Conservation (phyloP, 371 early-diverging fungal genomes). For the Rhizopus microsporus region DNA sequence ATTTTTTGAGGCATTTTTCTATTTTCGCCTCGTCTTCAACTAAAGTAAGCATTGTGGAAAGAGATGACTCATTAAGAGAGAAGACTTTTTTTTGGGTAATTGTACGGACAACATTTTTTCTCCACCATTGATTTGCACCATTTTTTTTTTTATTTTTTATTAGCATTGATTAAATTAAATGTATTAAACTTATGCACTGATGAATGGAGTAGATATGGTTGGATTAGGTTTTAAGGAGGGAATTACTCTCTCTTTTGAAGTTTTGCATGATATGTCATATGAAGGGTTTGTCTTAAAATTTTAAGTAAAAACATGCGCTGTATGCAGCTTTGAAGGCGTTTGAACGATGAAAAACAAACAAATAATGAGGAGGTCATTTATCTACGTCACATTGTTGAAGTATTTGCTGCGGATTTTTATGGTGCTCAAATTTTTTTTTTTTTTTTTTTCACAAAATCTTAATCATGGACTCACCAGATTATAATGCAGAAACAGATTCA, state of each 20-base stretch:
- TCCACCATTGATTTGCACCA: not conserved
- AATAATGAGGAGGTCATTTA: slow-evolving; percentile 2
- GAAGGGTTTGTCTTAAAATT: too few species aligned
- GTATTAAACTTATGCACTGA: slow-evolving; percentile 3
- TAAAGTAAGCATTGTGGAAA: slow-evolving; percentile 8
- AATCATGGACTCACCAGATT: slow-evolving; percentile 1
- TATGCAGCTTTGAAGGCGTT: slow-evolving; percentile 3
- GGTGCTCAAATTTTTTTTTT: too few species aligned
- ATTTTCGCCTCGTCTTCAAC: slow-evolving; percentile 1
- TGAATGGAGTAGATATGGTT: not conserved
- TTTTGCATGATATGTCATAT: too few species aligned
- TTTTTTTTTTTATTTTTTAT: slow-evolving; percentile 1
- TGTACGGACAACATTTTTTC: slow-evolving; percentile 4
- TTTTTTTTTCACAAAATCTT: too few species aligned
- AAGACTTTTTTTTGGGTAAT: slow-evolving; percentile 1
- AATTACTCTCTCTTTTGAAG: slow-evolving; percentile 2
- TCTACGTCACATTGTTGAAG: not conserved
- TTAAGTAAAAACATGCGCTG: slow-evolving; percentile 3
- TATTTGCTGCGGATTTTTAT: too few species aligned
- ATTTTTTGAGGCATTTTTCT: not conserved
- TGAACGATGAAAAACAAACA: slow-evolving; percentile 2
- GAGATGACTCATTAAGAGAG: too few species aligned
- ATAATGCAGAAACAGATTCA: slow-evolving; percentile 4
- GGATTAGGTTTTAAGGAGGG: slow-evolving; percentile 1
- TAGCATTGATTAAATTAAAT: slow-evolving; percentile 3